Percentiles rank a stretch among this genome's conserved stretches.
Evolutionary conservation across 2,329 filamentous ascomycete species (phyloP).

Genomic region (Elsinoe perseae): DNA sequence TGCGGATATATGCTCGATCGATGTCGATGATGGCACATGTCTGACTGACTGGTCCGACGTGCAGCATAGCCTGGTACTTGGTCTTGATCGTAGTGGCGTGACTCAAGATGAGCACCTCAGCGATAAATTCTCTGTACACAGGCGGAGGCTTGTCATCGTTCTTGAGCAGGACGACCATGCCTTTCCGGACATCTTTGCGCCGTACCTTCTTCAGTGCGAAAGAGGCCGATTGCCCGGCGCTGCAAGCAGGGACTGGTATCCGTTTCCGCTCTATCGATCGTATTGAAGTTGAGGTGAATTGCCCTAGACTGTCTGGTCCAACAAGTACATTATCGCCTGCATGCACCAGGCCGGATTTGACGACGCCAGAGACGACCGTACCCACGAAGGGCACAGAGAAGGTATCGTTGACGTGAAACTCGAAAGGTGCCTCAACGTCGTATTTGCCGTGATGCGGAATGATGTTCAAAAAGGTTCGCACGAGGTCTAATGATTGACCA

Average conservation of each 20-base stretch:
- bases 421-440: constrained; percentile 77
- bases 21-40: constrained; percentile 97
- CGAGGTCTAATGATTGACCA: constrained; percentile 79
- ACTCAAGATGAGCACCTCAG: constrained; percentile 85
- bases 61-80: constrained; percentile 96
- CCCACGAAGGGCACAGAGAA: constrained; percentile 97
- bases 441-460: constrained; percentile 91
- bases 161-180: constrained; percentile 92
- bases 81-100: constrained; percentile 96
- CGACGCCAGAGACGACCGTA: constrained; percentile 89
- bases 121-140: constrained; percentile 45
- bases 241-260: constrained; percentile 77
- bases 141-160: constrained; percentile 50
- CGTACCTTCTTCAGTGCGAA: constrained; percentile 84
- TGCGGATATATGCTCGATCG: constrained; percentile 89
- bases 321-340: constrained; percentile 83
- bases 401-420: constrained; percentile 94
- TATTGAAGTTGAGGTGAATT: constrained; percentile 79
- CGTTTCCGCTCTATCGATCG: constrained; percentile 92
- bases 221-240: constrained; percentile 84
- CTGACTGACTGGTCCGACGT: constrained; percentile 89
- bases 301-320: constrained; percentile 81
- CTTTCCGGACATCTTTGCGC: constrained; percentile 88
- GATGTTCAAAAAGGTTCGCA: constrained; percentile 90
- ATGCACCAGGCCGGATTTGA: constrained; percentile 76